phyloP scores from a whole-genome alignment of 331 rosid species.

The Dryas integrifolia region DNA sequence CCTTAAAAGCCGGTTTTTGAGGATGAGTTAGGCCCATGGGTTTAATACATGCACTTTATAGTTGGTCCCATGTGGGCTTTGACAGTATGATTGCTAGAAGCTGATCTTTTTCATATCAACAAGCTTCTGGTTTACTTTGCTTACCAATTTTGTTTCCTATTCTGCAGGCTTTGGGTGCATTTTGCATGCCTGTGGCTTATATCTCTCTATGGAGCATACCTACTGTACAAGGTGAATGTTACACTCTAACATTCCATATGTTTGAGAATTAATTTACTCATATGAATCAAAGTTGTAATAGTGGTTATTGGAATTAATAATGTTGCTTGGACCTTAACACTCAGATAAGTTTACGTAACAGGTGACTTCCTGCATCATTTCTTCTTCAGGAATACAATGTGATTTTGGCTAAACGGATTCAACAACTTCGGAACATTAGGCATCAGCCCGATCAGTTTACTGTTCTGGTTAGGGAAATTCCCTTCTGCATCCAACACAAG shows the following conservation, averaged over 20 bases:
- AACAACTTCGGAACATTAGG: conserved; percentile 52
- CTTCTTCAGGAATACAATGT: conserved; percentile 71
- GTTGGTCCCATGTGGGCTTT: too few relatives aligned
- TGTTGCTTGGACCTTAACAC: conserved; percentile 18
- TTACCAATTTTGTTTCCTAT: conserved; percentile 24
- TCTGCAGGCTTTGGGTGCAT: conserved; percentile 90
- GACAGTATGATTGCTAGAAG: not conserved
- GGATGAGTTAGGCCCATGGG: too few relatives aligned
- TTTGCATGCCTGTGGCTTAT: conserved; percentile 73
- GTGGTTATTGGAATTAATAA: not conserved
- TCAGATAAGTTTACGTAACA: conserved; percentile 23
- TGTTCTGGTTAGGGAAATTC: conserved; percentile 73
- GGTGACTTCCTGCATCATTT: conserved; percentile 30
- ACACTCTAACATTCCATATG: conserved; percentile 4
- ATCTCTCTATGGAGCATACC: conserved; percentile 74
- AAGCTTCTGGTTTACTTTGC: not conserved
- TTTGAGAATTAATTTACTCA: not conserved
- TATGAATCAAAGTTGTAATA: not conserved
- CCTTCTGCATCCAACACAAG: conserved; percentile 62
- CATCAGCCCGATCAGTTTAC: conserved; percentile 79
- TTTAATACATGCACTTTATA: too few relatives aligned
- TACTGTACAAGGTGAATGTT: conserved; percentile 64
- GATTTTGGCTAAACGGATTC: conserved; percentile 60
- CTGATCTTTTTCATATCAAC: not conserved
- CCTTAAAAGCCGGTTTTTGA: too few relatives aligned